phyloP scores from a whole-genome alignment of 176 grass and related monocot species.

The Pontederia crassipes region DNA sequence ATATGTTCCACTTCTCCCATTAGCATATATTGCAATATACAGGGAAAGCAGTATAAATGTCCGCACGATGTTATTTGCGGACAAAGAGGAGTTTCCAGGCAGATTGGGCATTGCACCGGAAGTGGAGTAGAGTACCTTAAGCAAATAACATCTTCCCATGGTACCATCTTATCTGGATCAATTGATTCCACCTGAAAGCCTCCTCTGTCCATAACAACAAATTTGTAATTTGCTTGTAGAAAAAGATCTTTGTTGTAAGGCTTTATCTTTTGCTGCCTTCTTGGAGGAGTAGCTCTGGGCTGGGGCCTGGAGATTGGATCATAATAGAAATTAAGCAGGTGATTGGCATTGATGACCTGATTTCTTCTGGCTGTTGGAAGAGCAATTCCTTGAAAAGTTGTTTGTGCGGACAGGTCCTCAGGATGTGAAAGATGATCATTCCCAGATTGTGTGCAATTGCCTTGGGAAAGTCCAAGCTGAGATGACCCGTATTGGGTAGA shows the following conservation, averaged over 20 bases:
- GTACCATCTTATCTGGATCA: conserved; percentile 98
- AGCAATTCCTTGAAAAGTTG: conserved; percentile 34
- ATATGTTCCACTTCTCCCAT: conserved; percentile 60
- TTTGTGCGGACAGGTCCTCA: conserved; percentile 23
- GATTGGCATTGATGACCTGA: conserved; percentile 75
- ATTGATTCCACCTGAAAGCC: conserved; percentile 51
- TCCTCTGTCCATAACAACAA: conserved; percentile 75
- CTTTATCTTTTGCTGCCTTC: conserved; percentile 75
- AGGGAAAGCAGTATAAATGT: conserved; percentile 98
- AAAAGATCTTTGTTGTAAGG: conserved; percentile 96
- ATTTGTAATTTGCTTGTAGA: conserved; percentile 98
- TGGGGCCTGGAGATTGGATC: conserved; percentile 84
- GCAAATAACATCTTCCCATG: conserved; percentile 91
- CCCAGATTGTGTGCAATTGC: conserved; percentile 18
- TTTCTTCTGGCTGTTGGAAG: conserved; percentile 48
- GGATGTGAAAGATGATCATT: conserved; percentile 17
- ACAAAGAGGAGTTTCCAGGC: conserved; percentile 76
- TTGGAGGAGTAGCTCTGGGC: conserved; percentile 53
- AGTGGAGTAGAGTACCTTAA: conserved; percentile 51
- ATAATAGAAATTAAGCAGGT: conserved; percentile 91
- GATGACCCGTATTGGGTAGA: neutral
- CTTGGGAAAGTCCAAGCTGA: conserved; percentile 17
- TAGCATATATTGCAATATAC: conserved; percentile 71
- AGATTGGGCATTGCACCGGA: conserved; percentile 78
- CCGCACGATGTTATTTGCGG: conserved; percentile 95